These are phyloP conservation scores for Talaromyces wortmannii DNA, from an alignment of 495 filamentous ascomycete species.

Conservation along the genomic window DNA sequence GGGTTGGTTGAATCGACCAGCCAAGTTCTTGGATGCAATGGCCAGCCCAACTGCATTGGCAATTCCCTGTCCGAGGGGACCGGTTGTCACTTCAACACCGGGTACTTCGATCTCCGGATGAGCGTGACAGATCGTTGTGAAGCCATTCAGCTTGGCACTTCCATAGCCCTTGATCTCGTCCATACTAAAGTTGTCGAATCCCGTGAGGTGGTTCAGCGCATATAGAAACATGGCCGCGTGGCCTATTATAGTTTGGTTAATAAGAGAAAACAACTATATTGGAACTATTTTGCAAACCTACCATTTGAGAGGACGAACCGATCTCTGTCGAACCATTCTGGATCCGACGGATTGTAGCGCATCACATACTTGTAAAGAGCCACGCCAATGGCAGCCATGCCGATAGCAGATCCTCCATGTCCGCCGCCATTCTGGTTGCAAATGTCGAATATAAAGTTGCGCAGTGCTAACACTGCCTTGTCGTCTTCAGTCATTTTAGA, in stretches of 20 bases:
- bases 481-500: conserved; percentile 8
- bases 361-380: conserved; percentile 88
- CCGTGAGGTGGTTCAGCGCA: conserved; percentile 35
- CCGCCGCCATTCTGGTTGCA: conserved; percentile 40
- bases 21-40: conserved; percentile 47
- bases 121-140: conserved; percentile 27
- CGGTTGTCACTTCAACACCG: conserved; percentile 50
- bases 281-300: not conserved
- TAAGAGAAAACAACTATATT: too few species aligned
- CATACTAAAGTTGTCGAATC: conserved; percentile 41
- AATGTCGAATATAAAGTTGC: conserved; percentile 39
- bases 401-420: conserved; percentile 69
- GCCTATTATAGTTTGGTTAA: conserved; percentile 12
- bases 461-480: conserved; percentile 26
- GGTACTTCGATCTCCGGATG: conserved; percentile 46
- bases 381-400: conserved; percentile 86
- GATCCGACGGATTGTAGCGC: conserved; percentile 91
- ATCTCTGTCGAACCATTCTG: conserved; percentile 83
- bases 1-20: conserved; percentile 40
- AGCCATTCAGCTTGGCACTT: conserved; percentile 24
- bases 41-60: conserved; percentile 52
- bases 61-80: conserved; percentile 50
- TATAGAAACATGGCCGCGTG: conserved; percentile 45
- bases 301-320: conserved; percentile 75
- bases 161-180: conserved; percentile 44